These are phyloP conservation scores for Starmerella kuoi DNA, from an alignment of 805 yeast species.

Conservation along the genomic window DNA sequence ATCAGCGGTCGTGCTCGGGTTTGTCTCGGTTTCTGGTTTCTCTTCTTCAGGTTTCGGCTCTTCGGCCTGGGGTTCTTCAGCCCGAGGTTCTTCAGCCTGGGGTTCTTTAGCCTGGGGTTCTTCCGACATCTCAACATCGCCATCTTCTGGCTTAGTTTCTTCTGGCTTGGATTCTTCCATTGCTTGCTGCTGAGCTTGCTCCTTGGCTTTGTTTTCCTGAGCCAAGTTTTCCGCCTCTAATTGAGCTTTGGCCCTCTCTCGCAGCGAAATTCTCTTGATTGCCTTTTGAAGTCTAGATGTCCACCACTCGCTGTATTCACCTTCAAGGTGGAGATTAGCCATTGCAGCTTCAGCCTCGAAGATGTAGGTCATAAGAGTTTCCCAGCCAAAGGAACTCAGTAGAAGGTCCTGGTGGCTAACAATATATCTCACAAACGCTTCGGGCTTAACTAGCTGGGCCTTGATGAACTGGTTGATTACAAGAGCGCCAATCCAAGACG, in stretches of 20 bases:
- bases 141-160: too few relatives aligned
- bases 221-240: background rate
- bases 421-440: slow-evolving; percentile 35
- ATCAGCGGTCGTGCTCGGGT: too few relatives aligned
- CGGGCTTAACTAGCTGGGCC: slow-evolving; percentile 34
- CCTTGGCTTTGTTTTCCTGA: too few relatives aligned
- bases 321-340: slow-evolving; percentile 6
- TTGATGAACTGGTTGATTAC: slow-evolving; percentile 43
- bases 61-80: too few relatives aligned
- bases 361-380: slow-evolving; percentile 15
- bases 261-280: slow-evolving; percentile 8
- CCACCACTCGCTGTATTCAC: slow-evolving; percentile 24
- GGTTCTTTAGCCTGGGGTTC: too few relatives aligned
- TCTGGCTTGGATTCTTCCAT: too few relatives aligned
- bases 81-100: too few relatives aligned
- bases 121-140: too few relatives aligned
- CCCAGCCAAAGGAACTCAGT: slow-evolving; percentile 25
- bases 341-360: slow-evolving; percentile 10
- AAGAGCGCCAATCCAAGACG: slow-evolving; percentile 52
- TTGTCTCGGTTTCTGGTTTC: too few relatives aligned
- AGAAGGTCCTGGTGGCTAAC: slow-evolving; percentile 27
- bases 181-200: too few relatives aligned
- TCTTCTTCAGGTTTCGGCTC: too few relatives aligned
- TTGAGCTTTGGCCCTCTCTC: background rate
- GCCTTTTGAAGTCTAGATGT: slow-evolving; percentile 12